These are phyloP conservation scores for Geopyxis carbonaria DNA, from an alignment of 495 filamentous ascomycete species.

Conservation along the genomic window DNA sequence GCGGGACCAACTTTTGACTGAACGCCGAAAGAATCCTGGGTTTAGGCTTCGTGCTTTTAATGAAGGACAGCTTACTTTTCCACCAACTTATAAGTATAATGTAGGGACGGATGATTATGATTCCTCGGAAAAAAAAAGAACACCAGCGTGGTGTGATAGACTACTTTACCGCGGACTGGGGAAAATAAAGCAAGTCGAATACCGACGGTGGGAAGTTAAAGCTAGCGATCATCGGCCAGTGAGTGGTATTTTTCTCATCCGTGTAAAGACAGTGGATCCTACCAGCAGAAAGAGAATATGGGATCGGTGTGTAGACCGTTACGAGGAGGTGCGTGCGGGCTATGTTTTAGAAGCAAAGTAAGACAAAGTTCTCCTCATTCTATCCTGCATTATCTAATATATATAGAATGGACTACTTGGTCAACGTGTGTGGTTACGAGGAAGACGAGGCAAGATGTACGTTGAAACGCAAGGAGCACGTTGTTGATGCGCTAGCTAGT, in stretches of 20 bases:
- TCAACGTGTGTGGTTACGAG: constrained; percentile 19
- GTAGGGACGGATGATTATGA: constrained; percentile 90
- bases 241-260: constrained; percentile 61
- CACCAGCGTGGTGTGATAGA: constrained; percentile 96
- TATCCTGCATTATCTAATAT: background rate
- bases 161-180: constrained; percentile 71
- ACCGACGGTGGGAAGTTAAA: constrained; percentile 70
- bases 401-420: constrained; percentile 22
- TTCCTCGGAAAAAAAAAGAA: constrained; percentile 79
- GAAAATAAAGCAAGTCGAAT: constrained; percentile 71
- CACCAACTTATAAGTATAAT: constrained; percentile 97
- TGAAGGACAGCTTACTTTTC: constrained; percentile 74
- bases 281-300: constrained; percentile 45
- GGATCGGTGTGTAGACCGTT: constrained; percentile 54
- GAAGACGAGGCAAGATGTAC: constrained; percentile 18
- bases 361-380: constrained; percentile 2
- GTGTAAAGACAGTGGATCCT: constrained; percentile 59
- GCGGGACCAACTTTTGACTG: constrained; percentile 80
- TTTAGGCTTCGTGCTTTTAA: constrained; percentile 76
- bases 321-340: constrained; percentile 48
- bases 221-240: constrained; percentile 90
- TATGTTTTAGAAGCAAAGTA: constrained; percentile 46
- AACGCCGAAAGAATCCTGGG: constrained; percentile 66
- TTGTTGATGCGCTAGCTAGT: constrained; percentile 18
- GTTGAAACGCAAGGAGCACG: constrained; percentile 12